phyloP scores from a whole-genome alignment of 2,329 filamentous ascomycete genomes.

The Zalaria sp. region DNA sequence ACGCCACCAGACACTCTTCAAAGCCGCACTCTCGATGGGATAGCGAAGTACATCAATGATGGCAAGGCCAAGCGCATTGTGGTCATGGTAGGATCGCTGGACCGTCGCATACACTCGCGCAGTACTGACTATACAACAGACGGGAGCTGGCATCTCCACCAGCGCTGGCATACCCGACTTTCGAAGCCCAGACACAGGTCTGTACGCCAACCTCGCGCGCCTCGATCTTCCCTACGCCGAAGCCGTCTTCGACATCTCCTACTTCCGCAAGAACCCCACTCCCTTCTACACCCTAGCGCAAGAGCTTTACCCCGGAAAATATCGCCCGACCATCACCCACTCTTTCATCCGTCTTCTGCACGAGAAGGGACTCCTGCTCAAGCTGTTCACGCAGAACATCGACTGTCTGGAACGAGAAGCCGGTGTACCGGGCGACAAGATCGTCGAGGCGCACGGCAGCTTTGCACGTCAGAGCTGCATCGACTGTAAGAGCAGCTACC shows the following conservation, averaged over 20 bases:
- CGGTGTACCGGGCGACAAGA: constrained; percentile 65
- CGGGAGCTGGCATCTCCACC: constrained; percentile 78
- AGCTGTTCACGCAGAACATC: constrained; percentile 95
- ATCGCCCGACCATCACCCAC: constrained; percentile 78
- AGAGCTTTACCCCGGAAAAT: constrained; percentile 84
- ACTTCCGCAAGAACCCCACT: constrained; percentile 69
- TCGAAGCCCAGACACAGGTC: constrained; percentile 77
- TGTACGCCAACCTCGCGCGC: constrained; percentile 82
- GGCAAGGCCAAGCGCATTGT: constrained; percentile 58
- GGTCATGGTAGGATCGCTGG: constrained; percentile 49
- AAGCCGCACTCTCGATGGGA: constrained; percentile 53
- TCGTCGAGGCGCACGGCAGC: constrained; percentile 90
- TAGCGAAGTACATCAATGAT: constrained; percentile 69
- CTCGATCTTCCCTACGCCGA: constrained; percentile 80
- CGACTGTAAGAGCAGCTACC: constrained; percentile 63
- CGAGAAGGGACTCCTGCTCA: constrained; percentile 62
- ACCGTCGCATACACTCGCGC: background rate
- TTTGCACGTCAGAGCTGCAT: constrained; percentile 88
- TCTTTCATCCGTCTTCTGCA: constrained; percentile 75
- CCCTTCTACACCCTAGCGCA: constrained; percentile 89
- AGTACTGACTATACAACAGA: constrained; percentile 26
- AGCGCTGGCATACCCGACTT: constrained; percentile 75
- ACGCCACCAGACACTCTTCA: constrained; percentile 51
- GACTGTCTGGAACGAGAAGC: constrained; percentile 85
- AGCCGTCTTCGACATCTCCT: constrained; percentile 85